Base-by-base conservation (phyloP, 2,329 filamentous ascomycete species). In the Mycosphaerella arachidis region DNA sequence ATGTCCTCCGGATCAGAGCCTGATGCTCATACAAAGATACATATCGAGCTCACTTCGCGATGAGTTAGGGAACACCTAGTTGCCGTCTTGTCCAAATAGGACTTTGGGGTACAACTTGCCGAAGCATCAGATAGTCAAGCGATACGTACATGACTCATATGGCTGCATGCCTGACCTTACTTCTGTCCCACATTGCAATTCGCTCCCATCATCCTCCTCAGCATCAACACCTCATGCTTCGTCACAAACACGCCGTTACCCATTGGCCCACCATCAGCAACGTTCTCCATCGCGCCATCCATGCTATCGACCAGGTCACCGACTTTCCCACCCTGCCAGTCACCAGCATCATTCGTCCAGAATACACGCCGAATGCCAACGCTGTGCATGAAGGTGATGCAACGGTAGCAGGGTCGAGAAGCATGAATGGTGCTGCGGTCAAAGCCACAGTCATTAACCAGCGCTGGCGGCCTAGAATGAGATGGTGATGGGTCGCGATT, bases 301-400 rank as follows among this genome's bases (percentile, higher is more conserved):
- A 82, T 66, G 30, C 74, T 75, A 64, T 81, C 78, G 2, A 81
- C 75, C 29, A 83, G 67, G 63, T 81, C 76, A 30, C 77, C 68
- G 4, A 82, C 76, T 68, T 83, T 83, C 12, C 77, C 79, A 48
- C 76, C 74, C 64, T 82, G 78, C 81, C 81, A 83, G 16, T 68
- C 62, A 0, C 81, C 80, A n/a, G 71, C 67, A 9, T 73, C 71
- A 48, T 76, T 80, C 1, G 81, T 82, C 81, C 79, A 83, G 66
- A 81, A 82, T 0, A 82, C 79, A 12, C 81, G 75, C 64, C 79
- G 80, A 66, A 83, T 80, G 12, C 80, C 81, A 1, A 78, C 78
- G 3, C 76, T 76, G 58, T 81, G 72, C 80, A 83, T 82, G 66
- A 80, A 80, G 2, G 72, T 70, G 16, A 82, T 76, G 65, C 80